Percentiles rank a stretch among this genome's conserved stretches.
Evolutionary conservation across 1,139 yeast species (phyloP).

Genomic region (Lodderomyces oxycetoniae): DNA sequence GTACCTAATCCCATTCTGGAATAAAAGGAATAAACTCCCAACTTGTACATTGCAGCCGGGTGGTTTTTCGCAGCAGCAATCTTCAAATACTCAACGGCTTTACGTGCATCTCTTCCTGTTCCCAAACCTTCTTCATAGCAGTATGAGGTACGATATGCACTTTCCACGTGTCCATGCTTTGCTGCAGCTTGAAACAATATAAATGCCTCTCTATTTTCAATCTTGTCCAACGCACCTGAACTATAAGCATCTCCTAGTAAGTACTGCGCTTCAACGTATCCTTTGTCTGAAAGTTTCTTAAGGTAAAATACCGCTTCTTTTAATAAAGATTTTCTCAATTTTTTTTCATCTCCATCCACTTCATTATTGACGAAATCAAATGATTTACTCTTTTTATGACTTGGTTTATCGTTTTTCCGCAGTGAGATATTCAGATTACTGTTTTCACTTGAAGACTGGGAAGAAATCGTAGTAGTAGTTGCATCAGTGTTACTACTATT

Average conservation of each 20-base stretch:
- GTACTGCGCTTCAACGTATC: slow-evolving; percentile 88
- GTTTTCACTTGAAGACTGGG: slow-evolving; percentile 15
- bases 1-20: slow-evolving; percentile 77
- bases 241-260: slow-evolving; percentile 83
- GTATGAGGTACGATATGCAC: slow-evolving; percentile 85
- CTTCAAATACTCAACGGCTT: slow-evolving; percentile 77
- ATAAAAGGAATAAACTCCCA: slow-evolving; percentile 82
- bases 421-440: slow-evolving; percentile 22
- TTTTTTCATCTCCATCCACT: slow-evolving; percentile 24
- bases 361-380: slow-evolving; percentile 21
- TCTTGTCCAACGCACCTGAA: slow-evolving; percentile 79
- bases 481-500: slow-evolving; percentile 1
- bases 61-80: slow-evolving; percentile 90
- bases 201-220: slow-evolving; percentile 78
- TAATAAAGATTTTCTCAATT: slow-evolving; percentile 47
- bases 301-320: slow-evolving; percentile 75
- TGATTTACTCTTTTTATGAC: slow-evolving; percentile 20
- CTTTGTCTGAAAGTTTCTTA: slow-evolving; percentile 70
- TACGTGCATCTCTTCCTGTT: slow-evolving; percentile 80
- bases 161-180: slow-evolving; percentile 86
- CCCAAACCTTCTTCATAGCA: slow-evolving; percentile 95
- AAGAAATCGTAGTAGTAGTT: slow-evolving; percentile 9
- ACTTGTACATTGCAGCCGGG: slow-evolving; percentile 91
- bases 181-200: slow-evolving; percentile 81
- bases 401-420: slow-evolving; percentile 13